Conservation (phyloP, 768 basidiomycete genomes). For the Boletus edulis region DNA sequence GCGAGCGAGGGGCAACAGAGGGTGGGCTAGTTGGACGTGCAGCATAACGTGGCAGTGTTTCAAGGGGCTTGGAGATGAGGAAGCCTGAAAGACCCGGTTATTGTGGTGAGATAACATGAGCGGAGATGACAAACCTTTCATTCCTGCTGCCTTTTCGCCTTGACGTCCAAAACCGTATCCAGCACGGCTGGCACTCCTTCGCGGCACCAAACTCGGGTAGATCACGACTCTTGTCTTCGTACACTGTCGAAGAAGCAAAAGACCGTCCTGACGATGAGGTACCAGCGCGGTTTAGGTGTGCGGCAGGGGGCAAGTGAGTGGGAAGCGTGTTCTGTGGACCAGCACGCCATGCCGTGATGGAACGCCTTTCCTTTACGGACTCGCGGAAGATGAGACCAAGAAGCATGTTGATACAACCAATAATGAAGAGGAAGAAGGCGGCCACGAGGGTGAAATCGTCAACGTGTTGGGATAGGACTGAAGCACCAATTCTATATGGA, state of each 20-base stretch:
- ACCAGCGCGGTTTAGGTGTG: constrained; percentile 24
- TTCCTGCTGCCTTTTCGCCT: constrained; percentile 68
- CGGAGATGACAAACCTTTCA: constrained; percentile 42
- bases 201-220: constrained; percentile 20
- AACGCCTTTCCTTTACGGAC: constrained; percentile 58
- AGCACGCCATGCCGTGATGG: constrained; percentile 62
- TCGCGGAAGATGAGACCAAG: constrained; percentile 71
- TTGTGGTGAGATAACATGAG: not conserved
- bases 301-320: constrained; percentile 31
- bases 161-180: constrained; percentile 80
- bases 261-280: constrained; percentile 25
- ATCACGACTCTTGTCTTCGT: constrained; percentile 27
- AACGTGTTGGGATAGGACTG: constrained; percentile 75
- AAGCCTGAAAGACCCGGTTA: constrained; percentile 37
- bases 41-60: constrained; percentile 59
- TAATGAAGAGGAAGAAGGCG: constrained; percentile 87
- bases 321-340: constrained; percentile 52
- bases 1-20: constrained; percentile 20
- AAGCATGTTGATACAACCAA: constrained; percentile 88
- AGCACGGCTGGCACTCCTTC: constrained; percentile 35
- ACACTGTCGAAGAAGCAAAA: constrained; percentile 26
- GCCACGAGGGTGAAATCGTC: constrained; percentile 87
- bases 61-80: constrained; percentile 59
- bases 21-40: constrained; percentile 33
- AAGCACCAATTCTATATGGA: constrained; percentile 56